phyloP scores from a whole-genome alignment of 2,329 filamentous ascomycete species.

The Colletotrichum chlorophyti region DNA sequence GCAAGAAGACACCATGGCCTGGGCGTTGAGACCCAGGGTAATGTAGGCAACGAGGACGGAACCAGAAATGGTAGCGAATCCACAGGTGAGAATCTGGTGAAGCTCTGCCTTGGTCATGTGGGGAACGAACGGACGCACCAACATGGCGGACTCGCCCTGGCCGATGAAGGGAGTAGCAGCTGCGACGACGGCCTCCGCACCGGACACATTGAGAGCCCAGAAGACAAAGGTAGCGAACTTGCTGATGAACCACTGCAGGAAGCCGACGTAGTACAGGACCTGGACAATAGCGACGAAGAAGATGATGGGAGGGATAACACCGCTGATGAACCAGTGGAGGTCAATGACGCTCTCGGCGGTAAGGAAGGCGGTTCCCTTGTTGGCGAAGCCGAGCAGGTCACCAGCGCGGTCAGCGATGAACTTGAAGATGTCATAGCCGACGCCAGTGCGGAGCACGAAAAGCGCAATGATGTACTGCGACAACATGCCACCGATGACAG shows the following conservation, averaged over 20 bases:
- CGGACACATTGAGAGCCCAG: slow-evolving; percentile 86
- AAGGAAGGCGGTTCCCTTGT: slow-evolving; percentile 76
- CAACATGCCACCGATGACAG: slow-evolving; percentile 88
- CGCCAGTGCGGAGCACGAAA: slow-evolving; percentile 82
- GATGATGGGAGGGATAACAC: slow-evolving; percentile 89
- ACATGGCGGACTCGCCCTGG: slow-evolving; percentile 91
- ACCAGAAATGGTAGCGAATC: slow-evolving; percentile 91
- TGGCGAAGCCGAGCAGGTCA: slow-evolving; percentile 77
- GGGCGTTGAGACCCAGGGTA: slow-evolving; percentile 79
- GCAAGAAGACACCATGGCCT: slow-evolving; percentile 87
- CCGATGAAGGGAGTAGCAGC: slow-evolving; percentile 94
- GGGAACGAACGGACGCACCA: slow-evolving; percentile 85
- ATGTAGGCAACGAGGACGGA: slow-evolving; percentile 89
- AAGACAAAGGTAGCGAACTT: slow-evolving; percentile 93
- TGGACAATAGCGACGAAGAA: slow-evolving; percentile 96
- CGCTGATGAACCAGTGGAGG: slow-evolving; percentile 73
- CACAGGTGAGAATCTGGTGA: slow-evolving; percentile 91
- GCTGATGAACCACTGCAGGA: slow-evolving; percentile 87
- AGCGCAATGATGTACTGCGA: slow-evolving; percentile 87
- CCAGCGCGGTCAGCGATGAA: slow-evolving; percentile 82
- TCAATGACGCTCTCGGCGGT: slow-evolving; percentile 53
- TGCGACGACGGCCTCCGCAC: slow-evolving; percentile 91
- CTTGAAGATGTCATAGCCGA: slow-evolving; percentile 89
- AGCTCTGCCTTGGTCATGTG: slow-evolving; percentile 87
- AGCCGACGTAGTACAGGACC: slow-evolving; percentile 79